These are phyloP conservation scores for Nannizziopsis barbatae DNA, from an alignment of 2,329 filamentous ascomycete species.

Conservation along the genomic window DNA sequence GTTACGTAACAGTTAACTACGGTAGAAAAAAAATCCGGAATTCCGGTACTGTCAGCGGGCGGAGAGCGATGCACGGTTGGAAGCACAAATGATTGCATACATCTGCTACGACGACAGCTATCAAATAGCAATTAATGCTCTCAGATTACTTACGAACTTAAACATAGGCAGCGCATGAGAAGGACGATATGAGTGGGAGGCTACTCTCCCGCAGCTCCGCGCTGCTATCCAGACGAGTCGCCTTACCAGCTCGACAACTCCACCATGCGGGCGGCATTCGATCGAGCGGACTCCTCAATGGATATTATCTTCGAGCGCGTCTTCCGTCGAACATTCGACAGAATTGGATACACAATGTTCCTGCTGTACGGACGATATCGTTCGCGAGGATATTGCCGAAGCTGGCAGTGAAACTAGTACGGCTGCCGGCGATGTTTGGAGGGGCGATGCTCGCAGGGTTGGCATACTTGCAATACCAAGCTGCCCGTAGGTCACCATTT, in stretches of 20 bases:
- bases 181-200: slow-evolving; percentile 55
- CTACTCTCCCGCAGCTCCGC: slow-evolving; percentile 62
- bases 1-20: too few species aligned
- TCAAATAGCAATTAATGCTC: neutral
- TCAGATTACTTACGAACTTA: neutral
- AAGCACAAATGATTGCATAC: too few species aligned
- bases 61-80: too few species aligned
- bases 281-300: slow-evolving; percentile 56
- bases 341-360: slow-evolving; percentile 73
- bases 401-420: slow-evolving; percentile 76
- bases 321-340: slow-evolving; percentile 55
- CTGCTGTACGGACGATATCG: slow-evolving; percentile 53
- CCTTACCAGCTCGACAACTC: slow-evolving; percentile 49
- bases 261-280: slow-evolving; percentile 48
- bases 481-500: slow-evolving; percentile 54
- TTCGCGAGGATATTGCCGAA: slow-evolving; percentile 65
- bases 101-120: too few species aligned
- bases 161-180: slow-evolving; percentile 23
- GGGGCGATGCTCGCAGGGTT: slow-evolving; percentile 75
- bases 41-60: too few species aligned
- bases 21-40: too few species aligned
- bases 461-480: slow-evolving; percentile 94
- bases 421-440: slow-evolving; percentile 83
- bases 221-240: slow-evolving; percentile 51
- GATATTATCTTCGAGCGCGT: slow-evolving; percentile 40